Percentiles rank a stretch among this genome's conserved stretches.
Evolutionary conservation across 306 rosid species (phyloP).

Genomic region (Ormosia semicastrata): DNA sequence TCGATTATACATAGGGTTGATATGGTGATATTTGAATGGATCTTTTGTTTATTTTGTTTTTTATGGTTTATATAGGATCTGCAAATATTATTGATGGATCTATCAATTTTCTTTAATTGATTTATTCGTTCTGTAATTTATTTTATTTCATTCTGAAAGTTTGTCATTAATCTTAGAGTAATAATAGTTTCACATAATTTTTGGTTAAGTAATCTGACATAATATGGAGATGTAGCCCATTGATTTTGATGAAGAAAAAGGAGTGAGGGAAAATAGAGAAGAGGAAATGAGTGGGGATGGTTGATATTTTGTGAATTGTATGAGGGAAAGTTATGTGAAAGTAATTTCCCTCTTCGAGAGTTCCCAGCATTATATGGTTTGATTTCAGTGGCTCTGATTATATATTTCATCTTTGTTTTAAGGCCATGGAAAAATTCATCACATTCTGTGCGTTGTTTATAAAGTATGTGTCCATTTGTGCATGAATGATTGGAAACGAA

Average conservation of each 20-base stretch:
- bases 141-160: not conserved
- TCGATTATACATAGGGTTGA: slow-evolving; percentile 30
- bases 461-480: not conserved
- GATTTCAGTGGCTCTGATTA: not conserved
- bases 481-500: too few species aligned
- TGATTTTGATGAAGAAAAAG: too few species aligned
- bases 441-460: not conserved
- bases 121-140: slow-evolving; percentile 13
- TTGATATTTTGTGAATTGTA: too few species aligned
- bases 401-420: not conserved
- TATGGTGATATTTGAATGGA: slow-evolving; percentile 37
- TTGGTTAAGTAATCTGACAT: too few species aligned
- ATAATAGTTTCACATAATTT: too few species aligned
- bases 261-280: too few species aligned
- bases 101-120: slow-evolving; percentile 11
- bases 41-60: slow-evolving; percentile 30
- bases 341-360: not conserved
- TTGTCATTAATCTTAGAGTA: not conserved
- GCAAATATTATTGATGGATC: slow-evolving; percentile 34
- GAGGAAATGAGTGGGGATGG: too few species aligned
- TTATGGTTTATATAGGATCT: slow-evolving; percentile 5
- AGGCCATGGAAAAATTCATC: not conserved
- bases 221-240: too few species aligned
- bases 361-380: not conserved
- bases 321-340: too few species aligned